phyloP scores from a whole-genome alignment of 208 protist genomes.

The Acanthamoeba lenticulata region DNA sequence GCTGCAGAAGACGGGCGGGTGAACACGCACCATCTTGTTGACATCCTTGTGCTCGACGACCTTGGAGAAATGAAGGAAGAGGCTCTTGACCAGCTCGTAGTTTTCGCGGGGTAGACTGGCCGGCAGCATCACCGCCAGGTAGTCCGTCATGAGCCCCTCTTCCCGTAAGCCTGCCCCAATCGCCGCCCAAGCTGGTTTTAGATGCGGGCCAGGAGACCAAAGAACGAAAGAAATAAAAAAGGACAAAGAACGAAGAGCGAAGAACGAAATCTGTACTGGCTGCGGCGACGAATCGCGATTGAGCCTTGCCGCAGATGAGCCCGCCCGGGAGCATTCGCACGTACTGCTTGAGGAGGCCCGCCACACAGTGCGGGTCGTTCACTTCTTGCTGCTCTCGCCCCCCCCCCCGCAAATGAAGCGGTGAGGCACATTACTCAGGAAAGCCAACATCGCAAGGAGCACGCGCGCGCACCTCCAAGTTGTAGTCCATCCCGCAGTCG shows the following conservation, averaged over 20 bases:
- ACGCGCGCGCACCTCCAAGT: background rate
- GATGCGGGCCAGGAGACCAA: background rate
- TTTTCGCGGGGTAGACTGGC: conserved; percentile 43
- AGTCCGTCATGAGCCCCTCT: conserved; percentile 28
- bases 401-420: background rate
- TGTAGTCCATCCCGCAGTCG: conserved; percentile 36
- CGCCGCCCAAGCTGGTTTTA: background rate
- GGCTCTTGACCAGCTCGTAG: background rate
- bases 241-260: background rate
- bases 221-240: background rate
- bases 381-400: background rate
- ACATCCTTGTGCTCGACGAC: conserved; percentile 42
- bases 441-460: no score
- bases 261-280: background rate
- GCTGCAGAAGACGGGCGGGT: background rate
- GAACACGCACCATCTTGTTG: conserved; percentile 35
- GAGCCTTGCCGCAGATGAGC: conserved; percentile 54
- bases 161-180: background rate
- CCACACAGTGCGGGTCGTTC: conserved; percentile 64
- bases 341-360: conserved; percentile 62
- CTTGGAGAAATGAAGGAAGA: conserved; percentile 46
- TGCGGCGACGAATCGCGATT: conserved; percentile 11
- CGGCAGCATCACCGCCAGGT: conserved; percentile 53
- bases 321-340: background rate
- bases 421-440: background rate